Evolutionary conservation across 108 stramenopile species (phyloP), one percentile per base, ranked within the genome.

Genomic region (Skeletonema costatum): DNA sequence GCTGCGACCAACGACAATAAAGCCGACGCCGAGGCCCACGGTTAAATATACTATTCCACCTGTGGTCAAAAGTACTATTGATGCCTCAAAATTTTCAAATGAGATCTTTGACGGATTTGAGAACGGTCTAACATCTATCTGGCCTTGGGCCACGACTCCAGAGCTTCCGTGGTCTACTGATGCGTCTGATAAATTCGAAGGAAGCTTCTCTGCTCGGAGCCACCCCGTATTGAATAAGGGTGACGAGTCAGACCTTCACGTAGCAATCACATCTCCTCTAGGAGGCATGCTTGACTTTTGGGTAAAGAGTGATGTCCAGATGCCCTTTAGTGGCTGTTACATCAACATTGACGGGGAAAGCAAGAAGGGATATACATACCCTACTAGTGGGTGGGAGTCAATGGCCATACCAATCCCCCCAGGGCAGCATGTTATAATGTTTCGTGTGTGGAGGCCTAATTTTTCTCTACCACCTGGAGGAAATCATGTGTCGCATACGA

Each of bases 301-400:
- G 21, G 5, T 79, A 5, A 79, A 73, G 66, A 1, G 48, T 50
- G 78, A 79, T 63, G 66, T 79, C 9, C 58, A 63, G 35, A 79
- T 79, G 78, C 78, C 78, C 5, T 71, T n/a, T 41, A 79, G 71
- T 79, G 66, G 71, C 36, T 68, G 58, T 63, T 73, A 68, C 38
- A 39, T 73, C 42, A 63, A 79, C 42, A 16, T 79, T 12, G 78
- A 73, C 46, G 66, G 53, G 11, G 42, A 21, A 10, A 72, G 70
- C 10, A 51, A 68, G 46, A 31, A 33, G 59, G 78, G 78, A 39
- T 79, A 73, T 39, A 79, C 78, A 19, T 73, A 66, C 56, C 64
- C 63, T 1, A 62, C 32, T 10, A 17, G 6, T 29, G 60, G 38
- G 9, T 79, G 71, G 71, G 14, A 39, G 5, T 32, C 51, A 29